Conservation (phyloP, 495 filamentous ascomycete genomes). For the Penicillium salamii region DNA sequence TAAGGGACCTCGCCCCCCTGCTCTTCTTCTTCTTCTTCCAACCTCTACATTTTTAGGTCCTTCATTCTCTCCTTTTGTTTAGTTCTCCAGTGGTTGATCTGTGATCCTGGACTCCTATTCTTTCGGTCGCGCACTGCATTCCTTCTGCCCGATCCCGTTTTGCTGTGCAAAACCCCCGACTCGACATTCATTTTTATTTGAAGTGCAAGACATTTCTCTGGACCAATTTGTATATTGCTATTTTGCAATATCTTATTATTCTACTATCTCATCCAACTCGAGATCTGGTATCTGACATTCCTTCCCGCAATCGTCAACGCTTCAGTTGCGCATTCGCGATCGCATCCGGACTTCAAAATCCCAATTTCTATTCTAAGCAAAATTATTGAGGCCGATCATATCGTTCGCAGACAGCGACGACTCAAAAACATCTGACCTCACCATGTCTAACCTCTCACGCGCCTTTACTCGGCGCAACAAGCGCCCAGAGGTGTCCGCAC, state of each 20-base stretch:
- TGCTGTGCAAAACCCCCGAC: slow-evolving; percentile 27
- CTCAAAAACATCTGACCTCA: slow-evolving; percentile 10
- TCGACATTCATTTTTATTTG: slow-evolving; percentile 22
- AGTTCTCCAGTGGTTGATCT: slow-evolving; percentile 40
- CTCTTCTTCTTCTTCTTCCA: slow-evolving; percentile 9
- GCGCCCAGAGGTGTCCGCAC: slow-evolving; percentile 47
- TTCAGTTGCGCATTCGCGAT: slow-evolving; percentile 1
- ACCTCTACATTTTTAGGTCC: slow-evolving; percentile 19
- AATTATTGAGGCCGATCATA: neutral
- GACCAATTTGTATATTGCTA: slow-evolving; percentile 1
- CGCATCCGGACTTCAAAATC: slow-evolving; percentile 8
- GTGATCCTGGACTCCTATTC: slow-evolving; percentile 41
- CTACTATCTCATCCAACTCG: neutral
- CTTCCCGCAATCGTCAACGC: slow-evolving; percentile 34
- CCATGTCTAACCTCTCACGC: slow-evolving; percentile 54
- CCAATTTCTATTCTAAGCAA: neutral
- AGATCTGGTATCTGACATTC: slow-evolving; percentile 12
- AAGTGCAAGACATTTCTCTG: slow-evolving; percentile 16
- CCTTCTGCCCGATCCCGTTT: slow-evolving; percentile 22
- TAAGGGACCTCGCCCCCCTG: slow-evolving; percentile 14
- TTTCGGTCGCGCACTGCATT: slow-evolving; percentile 44
- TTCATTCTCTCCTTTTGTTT: slow-evolving; percentile 28
- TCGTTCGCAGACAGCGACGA: neutral
- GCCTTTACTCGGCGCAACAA: slow-evolving; percentile 64
- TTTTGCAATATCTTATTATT: slow-evolving; percentile 28